phyloP scores from a whole-genome alignment of 371 early-diverging fungal species.

The Mucor ambiguus region DNA sequence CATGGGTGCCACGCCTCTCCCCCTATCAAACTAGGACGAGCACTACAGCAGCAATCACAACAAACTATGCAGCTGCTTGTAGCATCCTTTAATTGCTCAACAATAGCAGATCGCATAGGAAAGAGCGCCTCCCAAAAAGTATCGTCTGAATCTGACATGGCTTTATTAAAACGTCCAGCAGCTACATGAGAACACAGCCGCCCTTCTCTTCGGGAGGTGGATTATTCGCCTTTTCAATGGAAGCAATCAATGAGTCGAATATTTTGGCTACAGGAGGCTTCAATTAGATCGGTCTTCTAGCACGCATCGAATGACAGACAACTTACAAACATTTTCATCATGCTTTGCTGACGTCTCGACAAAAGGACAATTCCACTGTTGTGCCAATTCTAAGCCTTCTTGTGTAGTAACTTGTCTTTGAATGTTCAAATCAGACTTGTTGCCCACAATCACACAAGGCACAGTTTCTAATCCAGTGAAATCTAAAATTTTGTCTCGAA shows the following conservation, averaged over 20 bases:
- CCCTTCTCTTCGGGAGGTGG: constrained; percentile 62
- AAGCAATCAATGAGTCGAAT: constrained; percentile 69
- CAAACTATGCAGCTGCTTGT: too few species aligned
- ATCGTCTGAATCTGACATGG: background rate
- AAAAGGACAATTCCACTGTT: constrained; percentile 81
- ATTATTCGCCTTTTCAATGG: constrained; percentile 69
- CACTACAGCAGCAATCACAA: too few species aligned
- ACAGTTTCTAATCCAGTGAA: constrained; percentile 89
- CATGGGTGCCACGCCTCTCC: too few species aligned
- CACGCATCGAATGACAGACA: background rate
- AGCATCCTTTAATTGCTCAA: too few species aligned
- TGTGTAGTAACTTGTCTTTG: constrained; percentile 81
- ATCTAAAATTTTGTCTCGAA: constrained; percentile 95
- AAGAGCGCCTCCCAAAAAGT: background rate
- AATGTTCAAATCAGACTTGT: constrained; percentile 86
- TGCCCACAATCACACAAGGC: constrained; percentile 91
- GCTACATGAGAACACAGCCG: constrained; percentile 37
- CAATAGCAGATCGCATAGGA: background rate
- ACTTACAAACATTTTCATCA: constrained; percentile 84
- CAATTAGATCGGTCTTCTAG: background rate
- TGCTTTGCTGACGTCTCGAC: constrained; percentile 92
- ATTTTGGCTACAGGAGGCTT: constrained; percentile 53
- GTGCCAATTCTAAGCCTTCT: constrained; percentile 79
- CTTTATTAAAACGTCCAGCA: background rate
- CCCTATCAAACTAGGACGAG: too few species aligned